These are phyloP conservation scores for Middelhovenomyces tepae DNA, from an alignment of 805 yeast genomes.

Conservation along the genomic window DNA sequence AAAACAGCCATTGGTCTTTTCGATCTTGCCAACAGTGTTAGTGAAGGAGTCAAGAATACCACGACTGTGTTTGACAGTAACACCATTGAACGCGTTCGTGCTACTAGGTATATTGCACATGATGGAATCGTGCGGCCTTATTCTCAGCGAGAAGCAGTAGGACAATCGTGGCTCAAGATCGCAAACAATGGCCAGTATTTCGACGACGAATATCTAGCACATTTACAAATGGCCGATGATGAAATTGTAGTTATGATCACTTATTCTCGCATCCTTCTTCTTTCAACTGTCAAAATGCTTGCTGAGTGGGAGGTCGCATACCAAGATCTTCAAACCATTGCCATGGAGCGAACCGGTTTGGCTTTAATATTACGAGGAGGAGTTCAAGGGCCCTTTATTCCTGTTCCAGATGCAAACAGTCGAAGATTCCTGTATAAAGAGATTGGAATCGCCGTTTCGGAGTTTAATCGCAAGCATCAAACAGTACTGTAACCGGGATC, in stretches of 20 bases:
- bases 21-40: conserved; percentile 83
- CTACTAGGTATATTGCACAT: conserved; percentile 66
- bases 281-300: conserved; percentile 50
- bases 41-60: conserved; percentile 89
- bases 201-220: conserved; percentile 74
- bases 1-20: conserved; percentile 93
- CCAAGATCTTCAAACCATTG: conserved; percentile 57
- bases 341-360: conserved; percentile 74
- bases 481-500: conserved; percentile 14
- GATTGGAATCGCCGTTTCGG: conserved; percentile 73
- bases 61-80: conserved; percentile 83
- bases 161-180: conserved; percentile 84
- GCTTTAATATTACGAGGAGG: conserved; percentile 50
- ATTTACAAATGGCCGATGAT: conserved; percentile 71
- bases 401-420: conserved; percentile 59
- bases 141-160: conserved; percentile 78
- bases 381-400: conserved; percentile 64
- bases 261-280: conserved; percentile 56
- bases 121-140: conserved; percentile 71
- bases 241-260: conserved; percentile 73
- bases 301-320: conserved; percentile 67
- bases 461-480: conserved; percentile 43
- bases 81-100: conserved; percentile 66
- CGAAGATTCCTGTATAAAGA: conserved; percentile 58
- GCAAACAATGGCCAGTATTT: conserved; percentile 72